Conservation (phyloP, 163 green algal genomes). For the Scenedesmus sp. region DNA sequence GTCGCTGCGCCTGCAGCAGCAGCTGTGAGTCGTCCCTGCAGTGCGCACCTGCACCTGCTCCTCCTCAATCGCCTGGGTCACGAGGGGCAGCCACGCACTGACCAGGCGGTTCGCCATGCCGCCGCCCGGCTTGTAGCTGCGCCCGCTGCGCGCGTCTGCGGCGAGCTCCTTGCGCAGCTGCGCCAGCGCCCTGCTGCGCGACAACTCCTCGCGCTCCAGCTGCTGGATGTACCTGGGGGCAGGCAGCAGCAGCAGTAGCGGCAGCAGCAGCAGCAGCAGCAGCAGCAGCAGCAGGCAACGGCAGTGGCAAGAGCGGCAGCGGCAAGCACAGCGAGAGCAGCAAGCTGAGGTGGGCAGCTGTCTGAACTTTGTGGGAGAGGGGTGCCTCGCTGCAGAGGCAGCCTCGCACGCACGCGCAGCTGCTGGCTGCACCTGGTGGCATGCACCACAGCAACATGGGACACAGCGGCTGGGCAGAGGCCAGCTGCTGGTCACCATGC, state of each 20-base stretch:
- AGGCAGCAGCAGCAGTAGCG: background rate
- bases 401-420: no score
- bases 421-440: no score
- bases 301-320: background rate
- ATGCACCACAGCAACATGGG: no score
- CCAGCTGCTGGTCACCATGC: background rate
- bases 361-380: no score
- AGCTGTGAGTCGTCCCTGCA: no score
- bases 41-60: constrained; percentile 50
- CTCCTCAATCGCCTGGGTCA: constrained; percentile 42
- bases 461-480: background rate
- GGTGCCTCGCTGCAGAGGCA: no score
- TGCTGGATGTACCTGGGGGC: constrained; percentile 27
- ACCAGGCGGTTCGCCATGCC: constrained; percentile 9
- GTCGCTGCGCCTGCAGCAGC: no score
- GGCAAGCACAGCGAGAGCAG: background rate
- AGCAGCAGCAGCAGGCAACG: background rate
- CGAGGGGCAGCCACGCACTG: constrained; percentile 24
- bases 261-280: background rate
- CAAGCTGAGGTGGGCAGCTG: background rate
- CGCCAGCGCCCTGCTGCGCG: background rate
- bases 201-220: constrained; percentile 42
- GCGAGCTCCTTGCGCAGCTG: constrained; percentile 21
- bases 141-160: background rate
- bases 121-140: background rate